Evolutionary conservation across 257 asterid species (phyloP).

Genomic region (Gentiana macrophylla): DNA sequence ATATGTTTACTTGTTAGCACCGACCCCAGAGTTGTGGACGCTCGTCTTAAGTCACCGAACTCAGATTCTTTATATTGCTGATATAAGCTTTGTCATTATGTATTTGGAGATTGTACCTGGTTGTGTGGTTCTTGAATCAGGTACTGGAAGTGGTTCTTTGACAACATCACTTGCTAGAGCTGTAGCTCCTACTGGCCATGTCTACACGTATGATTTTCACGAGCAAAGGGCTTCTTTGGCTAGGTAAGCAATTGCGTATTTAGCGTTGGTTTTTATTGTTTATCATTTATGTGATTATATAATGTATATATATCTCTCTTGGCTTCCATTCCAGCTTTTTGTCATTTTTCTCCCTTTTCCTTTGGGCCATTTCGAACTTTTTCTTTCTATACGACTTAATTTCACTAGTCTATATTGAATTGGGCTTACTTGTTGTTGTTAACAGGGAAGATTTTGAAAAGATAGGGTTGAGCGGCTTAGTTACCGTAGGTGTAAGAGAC

Average conservation of each 20-base stretch:
- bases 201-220: constrained; percentile 90
- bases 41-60: constrained; percentile 94
- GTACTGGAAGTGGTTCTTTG: constrained; percentile 96
- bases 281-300: not conserved
- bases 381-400: not conserved
- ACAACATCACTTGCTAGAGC: constrained; percentile 87
- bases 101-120: constrained; percentile 89
- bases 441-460: constrained; percentile 74
- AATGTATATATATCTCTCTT: not conserved
- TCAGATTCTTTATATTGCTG: constrained; percentile 89
- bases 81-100: constrained; percentile 82
- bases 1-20: constrained; percentile 74
- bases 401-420: not conserved
- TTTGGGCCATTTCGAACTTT: too few species aligned
- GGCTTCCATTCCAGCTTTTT: not conserved
- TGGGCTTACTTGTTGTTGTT: constrained; percentile 1
- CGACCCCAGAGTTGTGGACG: constrained; percentile 96
- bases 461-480: constrained; percentile 66
- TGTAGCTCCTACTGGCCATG: constrained; percentile 73
- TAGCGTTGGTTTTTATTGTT: not conserved
- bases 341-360: too few species aligned
- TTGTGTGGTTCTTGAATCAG: constrained; percentile 87
- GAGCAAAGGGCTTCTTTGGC: constrained; percentile 91
- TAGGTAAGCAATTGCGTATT: constrained; percentile 35
- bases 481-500: constrained; percentile 84